Evolutionary conservation across 805 yeast genomes (phyloP).

Genomic region (Hanseniaspora hatyaiensis): DNA sequence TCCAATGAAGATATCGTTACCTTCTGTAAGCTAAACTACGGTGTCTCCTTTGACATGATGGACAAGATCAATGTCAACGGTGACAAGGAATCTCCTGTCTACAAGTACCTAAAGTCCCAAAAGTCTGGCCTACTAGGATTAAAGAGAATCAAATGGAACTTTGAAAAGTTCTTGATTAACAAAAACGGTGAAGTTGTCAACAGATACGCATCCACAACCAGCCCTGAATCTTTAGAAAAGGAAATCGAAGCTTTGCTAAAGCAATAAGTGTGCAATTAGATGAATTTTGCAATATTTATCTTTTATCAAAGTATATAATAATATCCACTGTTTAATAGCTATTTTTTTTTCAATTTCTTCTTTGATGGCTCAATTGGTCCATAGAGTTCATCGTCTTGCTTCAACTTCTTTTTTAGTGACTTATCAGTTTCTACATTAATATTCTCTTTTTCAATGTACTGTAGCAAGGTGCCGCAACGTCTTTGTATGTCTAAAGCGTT

Average conservation of each 20-base stretch:
- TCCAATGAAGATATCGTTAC: slow-evolving; percentile 54
- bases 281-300: too few species aligned
- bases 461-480: slow-evolving; percentile 67
- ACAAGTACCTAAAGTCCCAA: slow-evolving; percentile 53
- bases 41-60: slow-evolving; percentile 74
- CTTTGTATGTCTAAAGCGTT: slow-evolving; percentile 67
- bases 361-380: neutral
- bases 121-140: slow-evolving; percentile 54
- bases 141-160: slow-evolving; percentile 66
- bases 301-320: too few species aligned
- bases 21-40: slow-evolving; percentile 63
- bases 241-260: slow-evolving; percentile 41
- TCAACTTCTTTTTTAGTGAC: slow-evolving; percentile 22
- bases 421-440: slow-evolving; percentile 26
- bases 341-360: neutral
- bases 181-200: slow-evolving; percentile 45
- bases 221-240: slow-evolving; percentile 41
- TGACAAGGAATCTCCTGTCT: slow-evolving; percentile 53
- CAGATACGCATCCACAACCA: slow-evolving; percentile 44
- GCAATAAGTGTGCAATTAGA: neutral
- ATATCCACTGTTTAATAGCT: neutral
- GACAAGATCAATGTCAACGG: slow-evolving; percentile 75
- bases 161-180: slow-evolving; percentile 59
- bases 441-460: slow-evolving; percentile 65
- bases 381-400: slow-evolving; percentile 23